These are phyloP conservation scores for Cladochytrium tenue DNA, from an alignment of 371 early-diverging fungal species.

Conservation along the genomic window DNA sequence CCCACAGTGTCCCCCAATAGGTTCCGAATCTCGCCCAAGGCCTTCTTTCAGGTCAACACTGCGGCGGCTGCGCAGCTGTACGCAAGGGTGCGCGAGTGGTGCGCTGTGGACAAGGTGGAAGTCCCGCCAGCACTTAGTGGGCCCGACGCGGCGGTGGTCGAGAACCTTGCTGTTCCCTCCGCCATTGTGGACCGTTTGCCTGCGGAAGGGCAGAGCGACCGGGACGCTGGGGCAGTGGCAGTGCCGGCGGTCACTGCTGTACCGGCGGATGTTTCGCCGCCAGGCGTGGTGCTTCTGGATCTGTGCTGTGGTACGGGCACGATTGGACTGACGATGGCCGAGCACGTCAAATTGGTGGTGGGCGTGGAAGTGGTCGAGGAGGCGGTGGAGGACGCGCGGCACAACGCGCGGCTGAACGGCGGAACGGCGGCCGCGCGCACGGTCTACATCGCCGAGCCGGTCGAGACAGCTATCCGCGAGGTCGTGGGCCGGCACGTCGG, in stretches of 20 bases:
- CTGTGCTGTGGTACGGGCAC: constrained; percentile 89
- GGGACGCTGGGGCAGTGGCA: too few species aligned
- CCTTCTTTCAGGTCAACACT: constrained; percentile 85
- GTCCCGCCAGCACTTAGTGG: background rate
- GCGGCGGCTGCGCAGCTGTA: constrained; percentile 71
- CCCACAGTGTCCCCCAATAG: too few species aligned
- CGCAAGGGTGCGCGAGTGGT: constrained; percentile 42
- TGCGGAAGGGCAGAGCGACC: too few species aligned
- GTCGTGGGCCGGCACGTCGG: constrained; percentile 31
- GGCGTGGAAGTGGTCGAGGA: constrained; percentile 75
- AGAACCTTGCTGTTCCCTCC: constrained; percentile 1
- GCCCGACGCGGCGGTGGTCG: background rate
- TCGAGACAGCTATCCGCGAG: constrained; percentile 67
- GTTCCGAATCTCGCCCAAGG: constrained; percentile 73
- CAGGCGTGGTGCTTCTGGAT: constrained; percentile 59
- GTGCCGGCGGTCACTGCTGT: background rate
- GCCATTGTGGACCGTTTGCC: too few species aligned
- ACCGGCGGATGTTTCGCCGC: constrained; percentile 1
- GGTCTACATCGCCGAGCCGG: constrained; percentile 60
- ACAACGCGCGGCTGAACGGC: constrained; percentile 70
- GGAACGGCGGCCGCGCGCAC: constrained; percentile 7
- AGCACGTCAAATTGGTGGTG: constrained; percentile 66
- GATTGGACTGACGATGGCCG: constrained; percentile 80
- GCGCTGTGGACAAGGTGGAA: constrained; percentile 4
- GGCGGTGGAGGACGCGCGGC: constrained; percentile 76